A percentile compares a stretch with the other conserved stretches of the same genome.
Evolutionary conservation across 2,329 filamentous ascomycete species (phyloP).

Genomic region (Periconia digitata): DNA sequence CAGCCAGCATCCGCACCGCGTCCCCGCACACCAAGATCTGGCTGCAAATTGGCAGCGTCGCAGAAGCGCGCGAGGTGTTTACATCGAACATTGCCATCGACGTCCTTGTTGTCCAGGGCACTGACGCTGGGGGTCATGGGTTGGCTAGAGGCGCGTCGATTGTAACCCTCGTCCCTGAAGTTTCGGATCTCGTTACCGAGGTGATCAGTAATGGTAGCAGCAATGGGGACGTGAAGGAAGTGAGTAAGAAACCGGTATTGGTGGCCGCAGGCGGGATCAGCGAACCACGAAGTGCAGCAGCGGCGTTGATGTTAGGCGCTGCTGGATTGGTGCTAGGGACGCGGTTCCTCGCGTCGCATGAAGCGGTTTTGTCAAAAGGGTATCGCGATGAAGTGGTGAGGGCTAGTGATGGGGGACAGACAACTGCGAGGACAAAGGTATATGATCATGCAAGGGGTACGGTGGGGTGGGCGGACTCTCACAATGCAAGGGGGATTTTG

Average conservation of each 20-base stretch:
- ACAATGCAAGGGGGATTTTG: slow-evolving; percentile 60
- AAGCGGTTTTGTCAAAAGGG: slow-evolving; percentile 50
- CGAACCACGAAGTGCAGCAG: slow-evolving; percentile 58
- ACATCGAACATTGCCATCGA: too few relatives aligned
- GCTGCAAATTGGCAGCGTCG: slow-evolving; percentile 64
- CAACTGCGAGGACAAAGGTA: slow-evolving; percentile 53
- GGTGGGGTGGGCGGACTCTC: slow-evolving; percentile 58
- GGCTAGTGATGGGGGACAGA: slow-evolving; percentile 53
- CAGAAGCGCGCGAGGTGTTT: slow-evolving; percentile 56
- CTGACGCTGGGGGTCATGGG: slow-evolving; percentile 67
- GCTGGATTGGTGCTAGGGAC: slow-evolving; percentile 63
- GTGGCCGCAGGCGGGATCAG: slow-evolving; percentile 64
- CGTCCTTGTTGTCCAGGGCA: slow-evolving; percentile 63
- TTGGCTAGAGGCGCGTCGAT: slow-evolving; percentile 57
- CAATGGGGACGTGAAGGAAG: slow-evolving; percentile 16
- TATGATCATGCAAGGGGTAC: slow-evolving; percentile 60
- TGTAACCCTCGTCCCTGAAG: slow-evolving; percentile 60
- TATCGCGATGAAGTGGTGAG: slow-evolving; percentile 52
- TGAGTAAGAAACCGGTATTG: slow-evolving; percentile 36
- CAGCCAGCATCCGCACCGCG: slow-evolving; percentile 28
- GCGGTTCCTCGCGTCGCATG: slow-evolving; percentile 58
- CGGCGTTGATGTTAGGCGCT: slow-evolving; percentile 57
- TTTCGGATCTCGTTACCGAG: slow-evolving; percentile 54
- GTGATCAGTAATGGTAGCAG: too few relatives aligned
- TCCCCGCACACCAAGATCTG: slow-evolving; percentile 53